A percentile compares a stretch with the other conserved stretches of the same genome.
Evolutionary conservation across 768 basidiomycete species (phyloP).

Genomic region (Phylloporus scabripes): DNA sequence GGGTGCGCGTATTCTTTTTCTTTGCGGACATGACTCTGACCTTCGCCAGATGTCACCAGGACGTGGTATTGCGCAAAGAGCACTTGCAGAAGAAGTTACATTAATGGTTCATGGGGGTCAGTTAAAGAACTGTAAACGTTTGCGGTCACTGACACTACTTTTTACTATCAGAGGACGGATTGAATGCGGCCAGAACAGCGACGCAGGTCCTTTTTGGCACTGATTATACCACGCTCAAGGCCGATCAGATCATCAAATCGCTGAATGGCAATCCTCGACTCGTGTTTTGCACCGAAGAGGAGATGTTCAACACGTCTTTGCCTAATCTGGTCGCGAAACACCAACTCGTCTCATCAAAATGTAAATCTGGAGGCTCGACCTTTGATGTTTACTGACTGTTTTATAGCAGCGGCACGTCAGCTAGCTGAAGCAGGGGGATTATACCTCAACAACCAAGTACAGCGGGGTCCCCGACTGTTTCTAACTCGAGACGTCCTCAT

Average conservation of each 20-base stretch:
- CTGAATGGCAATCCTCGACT: constrained; percentile 65
- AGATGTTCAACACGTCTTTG: constrained; percentile 51
- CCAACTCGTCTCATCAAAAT: constrained; percentile 56
- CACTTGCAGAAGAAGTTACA: constrained; percentile 55
- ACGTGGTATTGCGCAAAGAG: constrained; percentile 42
- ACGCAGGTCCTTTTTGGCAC: constrained; percentile 43
- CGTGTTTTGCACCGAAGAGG: constrained; percentile 41
- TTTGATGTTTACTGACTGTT: constrained; percentile 5
- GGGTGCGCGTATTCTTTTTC: constrained; percentile 32
- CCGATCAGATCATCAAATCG: constrained; percentile 53
- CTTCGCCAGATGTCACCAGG: constrained; percentile 29
- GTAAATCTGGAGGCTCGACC: constrained; percentile 36
- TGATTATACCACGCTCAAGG: constrained; percentile 38
- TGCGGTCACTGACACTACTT: background rate
- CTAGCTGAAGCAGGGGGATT: constrained; percentile 63
- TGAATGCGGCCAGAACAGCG: constrained; percentile 39
- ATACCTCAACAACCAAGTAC: constrained; percentile 60
- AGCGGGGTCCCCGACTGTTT: constrained; percentile 45
- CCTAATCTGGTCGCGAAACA: constrained; percentile 56
- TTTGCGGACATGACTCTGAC: background rate
- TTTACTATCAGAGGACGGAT: constrained; percentile 31
- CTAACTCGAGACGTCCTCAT: constrained; percentile 46
- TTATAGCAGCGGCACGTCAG: constrained; percentile 56
- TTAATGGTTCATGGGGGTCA: constrained; percentile 54
- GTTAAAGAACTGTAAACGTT: constrained; percentile 11